Evolutionary conservation across 2,329 filamentous ascomycete species (phyloP).

Genomic region (Eutypella sp.): DNA sequence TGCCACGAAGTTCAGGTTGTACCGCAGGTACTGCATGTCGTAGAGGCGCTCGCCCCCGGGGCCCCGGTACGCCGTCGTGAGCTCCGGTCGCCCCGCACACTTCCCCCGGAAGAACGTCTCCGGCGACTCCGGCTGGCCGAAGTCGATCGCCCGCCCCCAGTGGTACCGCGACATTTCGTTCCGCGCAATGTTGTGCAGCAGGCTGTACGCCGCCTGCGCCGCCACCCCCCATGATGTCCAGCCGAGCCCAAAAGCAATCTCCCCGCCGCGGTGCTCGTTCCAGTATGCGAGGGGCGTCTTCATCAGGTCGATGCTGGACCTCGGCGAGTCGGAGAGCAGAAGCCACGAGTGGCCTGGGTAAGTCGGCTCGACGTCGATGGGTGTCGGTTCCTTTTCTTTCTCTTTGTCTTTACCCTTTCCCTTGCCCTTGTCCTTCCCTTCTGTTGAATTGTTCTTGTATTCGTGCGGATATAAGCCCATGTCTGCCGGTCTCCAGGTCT

Average conservation of each 20-base stretch:
- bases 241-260: slow-evolving; percentile 32
- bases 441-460: slow-evolving; percentile 2
- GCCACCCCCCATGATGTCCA: slow-evolving; percentile 46
- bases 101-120: slow-evolving; percentile 6
- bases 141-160: slow-evolving; percentile 32
- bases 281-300: slow-evolving; percentile 40
- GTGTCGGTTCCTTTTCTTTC: no score
- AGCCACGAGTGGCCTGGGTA: slow-evolving; percentile 49
- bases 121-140: neutral
- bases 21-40: slow-evolving; percentile 43
- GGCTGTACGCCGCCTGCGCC: slow-evolving; percentile 42
- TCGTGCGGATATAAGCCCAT: slow-evolving; percentile 17
- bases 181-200: slow-evolving; percentile 46
- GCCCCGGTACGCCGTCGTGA: slow-evolving; percentile 7
- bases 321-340: slow-evolving; percentile 28
- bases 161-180: slow-evolving; percentile 41
- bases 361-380: slow-evolving; percentile 22
- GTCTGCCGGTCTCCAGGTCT: slow-evolving; percentile 35
- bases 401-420: slow-evolving; percentile 19
- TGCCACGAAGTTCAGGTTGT: slow-evolving; percentile 50
- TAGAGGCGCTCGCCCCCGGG: slow-evolving; percentile 31
- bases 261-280: slow-evolving; percentile 11
- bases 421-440: slow-evolving; percentile 5
- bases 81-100: slow-evolving; percentile 8
- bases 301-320: slow-evolving; percentile 32